phyloP scores from a whole-genome alignment of 148 eudicot species.

The Vaccinium corymbosum region DNA sequence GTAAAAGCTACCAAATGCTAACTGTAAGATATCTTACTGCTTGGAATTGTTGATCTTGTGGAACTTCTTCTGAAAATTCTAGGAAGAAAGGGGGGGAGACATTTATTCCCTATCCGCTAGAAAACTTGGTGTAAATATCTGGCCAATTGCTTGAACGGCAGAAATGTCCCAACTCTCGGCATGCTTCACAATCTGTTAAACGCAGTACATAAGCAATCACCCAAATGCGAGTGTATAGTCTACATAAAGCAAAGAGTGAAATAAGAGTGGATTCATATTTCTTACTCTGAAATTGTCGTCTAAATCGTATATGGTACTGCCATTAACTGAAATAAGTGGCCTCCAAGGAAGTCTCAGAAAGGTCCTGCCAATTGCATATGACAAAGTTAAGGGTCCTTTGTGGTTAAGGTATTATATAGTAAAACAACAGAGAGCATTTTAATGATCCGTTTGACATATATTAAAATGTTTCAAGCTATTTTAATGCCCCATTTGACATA shows the following conservation, averaged over 20 bases:
- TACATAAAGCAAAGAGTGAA: background rate
- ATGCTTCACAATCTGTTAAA: constrained; percentile 66
- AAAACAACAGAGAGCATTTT: background rate
- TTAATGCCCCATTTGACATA: background rate
- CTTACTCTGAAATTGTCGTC: constrained; percentile 58
- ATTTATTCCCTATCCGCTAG: constrained; percentile 27
- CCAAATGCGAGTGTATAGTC: background rate
- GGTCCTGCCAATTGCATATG: constrained; percentile 48
- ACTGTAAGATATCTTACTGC: background rate
- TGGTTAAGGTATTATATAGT: background rate
- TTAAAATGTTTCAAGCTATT: no score
- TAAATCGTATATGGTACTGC: constrained; percentile 66
- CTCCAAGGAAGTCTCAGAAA: constrained; percentile 93
- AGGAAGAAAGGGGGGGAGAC: background rate
- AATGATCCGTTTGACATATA: background rate
- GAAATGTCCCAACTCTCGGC: constrained; percentile 85
- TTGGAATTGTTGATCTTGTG: background rate
- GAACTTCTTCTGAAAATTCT: constrained; percentile 4
- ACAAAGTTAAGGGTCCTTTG: background rate
- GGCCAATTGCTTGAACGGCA: constrained; percentile 85
- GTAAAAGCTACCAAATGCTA: background rate
- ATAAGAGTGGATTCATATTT: background rate
- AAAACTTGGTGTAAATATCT: constrained; percentile 67
- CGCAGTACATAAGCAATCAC: background rate
- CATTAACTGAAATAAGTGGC: constrained; percentile 76